Evolutionary conservation across 129 eudicot genomes (phyloP), one percentile per base, ranked within the genome.

Genomic region (Logfia minima): DNA sequence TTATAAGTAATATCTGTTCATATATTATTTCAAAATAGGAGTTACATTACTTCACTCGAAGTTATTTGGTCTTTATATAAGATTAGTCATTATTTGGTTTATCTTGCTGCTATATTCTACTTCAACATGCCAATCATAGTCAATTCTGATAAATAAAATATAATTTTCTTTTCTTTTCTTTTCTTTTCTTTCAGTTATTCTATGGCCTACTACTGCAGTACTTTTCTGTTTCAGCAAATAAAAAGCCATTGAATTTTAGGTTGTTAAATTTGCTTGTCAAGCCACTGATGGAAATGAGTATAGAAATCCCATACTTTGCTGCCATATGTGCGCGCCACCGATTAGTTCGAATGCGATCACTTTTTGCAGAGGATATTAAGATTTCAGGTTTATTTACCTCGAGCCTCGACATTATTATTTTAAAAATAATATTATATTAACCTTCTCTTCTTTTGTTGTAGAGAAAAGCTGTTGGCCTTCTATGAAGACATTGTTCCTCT

Each of bases 311-410:
- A 8, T 91, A 87, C 79, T 95, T 89, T 83, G 88, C 97, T 53
- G 99, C 99, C 76, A 95, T 89, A 65, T 95, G 99, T 81, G 99
- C 99, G 56, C 96, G 99, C 59, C 94, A 91, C 53, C 70, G 99
- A 61, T 69, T 95, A 34, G 84, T 85, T 75, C 82, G 81, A 32
- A 91, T 88, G 16, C 92, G 99, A 10, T 68, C 91, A 29, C 92
- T 85, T 80, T 88, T 95, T 74, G 71, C 82, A 64, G 94, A 88
- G 58, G 97, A 89, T 80, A 71, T 89, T 8, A 95, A 91, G 82
- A 77, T 56, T 72, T 78, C 90, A 88, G 99, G 99, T 94, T 61
- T 24, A 0, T 66, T 63, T 68, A 23, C 18, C 24, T 48, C 22
- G 9, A 52, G 60, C 29, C 61, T 83, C 23, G 5, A 4, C 5